phyloP scores from a whole-genome alignment of 352 stramenopile genomes.

The Phytophthora boehmeriae region DNA sequence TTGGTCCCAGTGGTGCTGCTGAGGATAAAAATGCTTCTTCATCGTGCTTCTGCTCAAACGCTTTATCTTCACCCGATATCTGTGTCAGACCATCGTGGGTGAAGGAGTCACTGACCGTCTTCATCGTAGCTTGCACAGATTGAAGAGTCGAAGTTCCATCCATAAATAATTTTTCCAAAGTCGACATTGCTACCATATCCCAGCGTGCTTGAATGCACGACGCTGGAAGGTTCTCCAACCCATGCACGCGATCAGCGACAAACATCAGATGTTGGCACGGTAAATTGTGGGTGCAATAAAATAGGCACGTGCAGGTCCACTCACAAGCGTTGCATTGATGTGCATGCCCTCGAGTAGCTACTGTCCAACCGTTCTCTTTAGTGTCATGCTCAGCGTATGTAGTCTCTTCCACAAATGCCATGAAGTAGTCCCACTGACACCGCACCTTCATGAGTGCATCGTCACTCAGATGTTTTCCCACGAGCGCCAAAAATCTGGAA shows the following conservation, averaged over 20 bases:
- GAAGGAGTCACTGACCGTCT: background rate
- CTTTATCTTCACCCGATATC: too few species aligned
- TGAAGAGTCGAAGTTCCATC: background rate
- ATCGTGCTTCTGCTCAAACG: too few species aligned
- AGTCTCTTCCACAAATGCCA: background rate
- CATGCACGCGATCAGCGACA: constrained; percentile 3
- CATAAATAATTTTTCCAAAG: too few species aligned
- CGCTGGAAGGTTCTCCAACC: background rate
- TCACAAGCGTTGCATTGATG: constrained; percentile 8
- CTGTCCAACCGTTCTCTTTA: background rate
- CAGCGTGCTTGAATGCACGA: constrained; percentile 7
- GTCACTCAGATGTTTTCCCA: constrained; percentile 1
- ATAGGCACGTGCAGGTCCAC: constrained; percentile 7
- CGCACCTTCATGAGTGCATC: constrained; percentile 3
- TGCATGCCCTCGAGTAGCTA: background rate
- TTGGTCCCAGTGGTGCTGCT: constrained; percentile 3
- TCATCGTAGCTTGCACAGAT: constrained; percentile 1
- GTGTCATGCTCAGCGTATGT: background rate
- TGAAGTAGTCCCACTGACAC: constrained; percentile 7
- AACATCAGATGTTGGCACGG: constrained; percentile 15
- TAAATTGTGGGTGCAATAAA: constrained; percentile 7
- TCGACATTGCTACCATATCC: constrained; percentile 6
- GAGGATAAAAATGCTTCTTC: too few species aligned
- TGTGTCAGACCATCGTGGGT: too few species aligned
- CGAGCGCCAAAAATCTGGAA: background rate